These are phyloP conservation scores for Piromyces sp. DNA, from an alignment of 192 early-diverging fungal genomes.

Conservation along the genomic window DNA sequence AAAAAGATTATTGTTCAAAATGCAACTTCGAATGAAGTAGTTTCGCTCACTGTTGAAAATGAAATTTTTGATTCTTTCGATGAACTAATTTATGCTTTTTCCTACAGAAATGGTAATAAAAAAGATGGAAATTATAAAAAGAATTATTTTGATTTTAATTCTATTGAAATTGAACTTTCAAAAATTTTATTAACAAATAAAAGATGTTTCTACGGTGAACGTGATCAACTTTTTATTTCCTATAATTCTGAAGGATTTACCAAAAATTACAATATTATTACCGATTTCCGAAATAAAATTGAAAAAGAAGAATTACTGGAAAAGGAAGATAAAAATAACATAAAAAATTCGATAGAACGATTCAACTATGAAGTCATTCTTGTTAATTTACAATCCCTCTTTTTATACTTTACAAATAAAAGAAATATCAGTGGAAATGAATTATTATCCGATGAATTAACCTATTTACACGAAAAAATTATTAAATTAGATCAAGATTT, in stretches of 20 bases:
- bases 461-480: no score
- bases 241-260: not conserved
- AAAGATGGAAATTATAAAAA: not conserved
- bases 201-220: not conserved
- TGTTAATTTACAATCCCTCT: no score
- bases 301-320: not conserved
- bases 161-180: not conserved
- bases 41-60: not conserved
- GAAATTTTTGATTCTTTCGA: not conserved
- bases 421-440: no score
- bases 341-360: no score
- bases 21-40: not conserved
- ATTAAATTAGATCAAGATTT: no score
- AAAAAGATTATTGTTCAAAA: not conserved
- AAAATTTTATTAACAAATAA: not conserved
- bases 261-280: not conserved
- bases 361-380: no score
- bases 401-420: no score
- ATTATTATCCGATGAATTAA: no score
- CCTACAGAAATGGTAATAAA: not conserved
- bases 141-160: not conserved
- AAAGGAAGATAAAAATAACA: not conserved
- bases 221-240: not conserved
- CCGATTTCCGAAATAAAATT: not conserved
- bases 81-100: not conserved